A percentile compares a stretch with the other conserved stretches of the same genome.
phyloP scores from a whole-genome alignment of 495 filamentous ascomycete genomes.

The Lasiosphaeria ovina region DNA sequence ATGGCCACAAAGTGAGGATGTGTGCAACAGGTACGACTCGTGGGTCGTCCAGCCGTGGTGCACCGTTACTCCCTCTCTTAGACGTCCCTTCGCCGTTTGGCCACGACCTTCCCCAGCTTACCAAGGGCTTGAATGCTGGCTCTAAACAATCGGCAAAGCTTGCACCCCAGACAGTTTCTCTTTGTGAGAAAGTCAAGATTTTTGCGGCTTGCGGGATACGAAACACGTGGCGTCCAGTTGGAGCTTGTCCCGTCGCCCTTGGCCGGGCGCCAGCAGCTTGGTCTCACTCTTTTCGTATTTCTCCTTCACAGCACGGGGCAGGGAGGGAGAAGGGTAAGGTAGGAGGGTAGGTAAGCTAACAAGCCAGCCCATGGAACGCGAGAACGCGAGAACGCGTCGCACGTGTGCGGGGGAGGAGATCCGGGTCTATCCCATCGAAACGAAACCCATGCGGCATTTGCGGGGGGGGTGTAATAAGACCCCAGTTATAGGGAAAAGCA shows the following conservation, averaged over 20 bases:
- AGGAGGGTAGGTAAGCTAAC: not conserved
- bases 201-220: not conserved
- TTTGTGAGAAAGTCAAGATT: too few species aligned
- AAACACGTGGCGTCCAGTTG: slow-evolving; percentile 1
- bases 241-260: not conserved
- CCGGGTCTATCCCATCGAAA: too few species aligned
- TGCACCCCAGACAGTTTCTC: not conserved
- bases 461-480: too few species aligned
- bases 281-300: too few species aligned
- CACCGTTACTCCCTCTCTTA: too few species aligned
- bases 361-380: not conserved
- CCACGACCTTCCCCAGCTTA: too few species aligned
- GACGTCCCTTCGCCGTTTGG: too few species aligned
- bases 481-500: too few species aligned
- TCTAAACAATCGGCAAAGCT: not conserved
- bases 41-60: too few species aligned
- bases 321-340: not conserved
- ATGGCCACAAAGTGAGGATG: too few species aligned
- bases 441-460: too few species aligned
- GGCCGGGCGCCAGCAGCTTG: not conserved
- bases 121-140: not conserved
- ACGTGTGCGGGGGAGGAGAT: not conserved
- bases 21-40: too few species aligned
- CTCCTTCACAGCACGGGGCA: not conserved
- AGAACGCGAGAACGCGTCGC: not conserved